A percentile compares a stretch with the other conserved stretches of the same genome.
phyloP scores from a whole-genome alignment of 2,329 filamentous ascomycete species.

The Fusarium ambrosium region DNA sequence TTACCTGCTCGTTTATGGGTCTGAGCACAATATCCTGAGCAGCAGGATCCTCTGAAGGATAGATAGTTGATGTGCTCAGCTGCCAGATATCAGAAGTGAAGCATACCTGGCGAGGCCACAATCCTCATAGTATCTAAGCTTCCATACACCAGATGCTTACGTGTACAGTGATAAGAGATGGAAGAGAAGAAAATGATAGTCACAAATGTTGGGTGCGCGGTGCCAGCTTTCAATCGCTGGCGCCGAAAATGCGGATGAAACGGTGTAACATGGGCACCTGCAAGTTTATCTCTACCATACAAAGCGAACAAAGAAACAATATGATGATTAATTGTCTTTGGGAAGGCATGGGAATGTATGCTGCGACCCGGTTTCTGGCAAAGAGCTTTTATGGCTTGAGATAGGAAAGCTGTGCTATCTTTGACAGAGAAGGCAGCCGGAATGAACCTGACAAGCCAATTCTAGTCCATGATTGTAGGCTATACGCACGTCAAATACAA shows the following conservation, averaged over 20 bases:
- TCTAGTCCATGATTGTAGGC: not conserved
- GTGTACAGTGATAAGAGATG: not conserved
- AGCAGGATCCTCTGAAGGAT: not conserved
- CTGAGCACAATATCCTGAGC: not conserved
- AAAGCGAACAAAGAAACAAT: not conserved
- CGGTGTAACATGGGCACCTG: not conserved
- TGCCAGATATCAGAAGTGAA: too few species aligned
- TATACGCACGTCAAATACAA: accelerated
- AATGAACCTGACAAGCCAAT: not conserved
- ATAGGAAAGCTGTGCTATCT: not conserved
- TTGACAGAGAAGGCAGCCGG: not conserved
- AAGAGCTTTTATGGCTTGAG: not conserved
- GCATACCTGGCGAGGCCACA: not conserved
- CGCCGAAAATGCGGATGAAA: not conserved
- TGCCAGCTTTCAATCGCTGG: not conserved
- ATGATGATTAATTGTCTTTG: not conserved
- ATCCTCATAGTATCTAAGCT: not conserved
- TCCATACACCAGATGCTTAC: not conserved
- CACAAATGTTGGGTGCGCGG: not conserved
- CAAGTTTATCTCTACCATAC: not conserved
- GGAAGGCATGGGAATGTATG: not conserved
- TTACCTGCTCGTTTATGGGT: not conserved
- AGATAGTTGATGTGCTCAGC: not conserved
- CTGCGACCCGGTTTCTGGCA: not conserved
- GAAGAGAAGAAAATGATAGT: not conserved